phyloP scores from a whole-genome alignment of 805 yeast genomes.

The Candida loeiensis region DNA sequence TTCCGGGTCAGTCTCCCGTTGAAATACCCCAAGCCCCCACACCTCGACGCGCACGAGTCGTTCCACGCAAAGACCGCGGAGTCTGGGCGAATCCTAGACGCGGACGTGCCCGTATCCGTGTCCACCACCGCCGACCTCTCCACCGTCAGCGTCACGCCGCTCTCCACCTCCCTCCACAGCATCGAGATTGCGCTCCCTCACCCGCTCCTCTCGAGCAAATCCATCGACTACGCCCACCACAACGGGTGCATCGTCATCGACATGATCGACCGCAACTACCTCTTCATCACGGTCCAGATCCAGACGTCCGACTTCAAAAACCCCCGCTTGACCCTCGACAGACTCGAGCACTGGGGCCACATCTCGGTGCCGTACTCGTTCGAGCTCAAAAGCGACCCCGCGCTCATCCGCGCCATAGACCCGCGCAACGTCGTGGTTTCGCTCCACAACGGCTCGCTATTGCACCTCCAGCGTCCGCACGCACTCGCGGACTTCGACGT shows the following conservation, averaged over 20 bases:
- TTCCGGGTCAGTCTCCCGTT: conserved; percentile 22
- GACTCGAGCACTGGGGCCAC: conserved; percentile 57
- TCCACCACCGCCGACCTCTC: conserved; percentile 19
- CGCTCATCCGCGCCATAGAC: conserved; percentile 47
- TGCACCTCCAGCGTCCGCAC: conserved; percentile 46
- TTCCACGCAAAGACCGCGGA: conserved; percentile 19
- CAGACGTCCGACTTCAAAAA: conserved; percentile 39
- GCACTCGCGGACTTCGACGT: conserved; percentile 36
- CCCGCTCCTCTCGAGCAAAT: conserved; percentile 13
- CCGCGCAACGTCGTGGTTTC: conserved; percentile 49
- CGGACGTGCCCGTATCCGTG: conserved; percentile 25
- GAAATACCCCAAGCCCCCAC: conserved; percentile 17
- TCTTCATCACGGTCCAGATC: conserved; percentile 49
- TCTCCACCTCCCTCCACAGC: conserved; percentile 27
- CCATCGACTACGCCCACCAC: conserved; percentile 13
- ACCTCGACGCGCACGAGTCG: conserved; percentile 15
- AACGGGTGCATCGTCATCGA: conserved; percentile 44
- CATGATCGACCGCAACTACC: conserved; percentile 48
- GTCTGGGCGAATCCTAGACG: conserved; percentile 22
- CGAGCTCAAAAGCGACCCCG: conserved; percentile 47
- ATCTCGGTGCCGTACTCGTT: conserved; percentile 65
- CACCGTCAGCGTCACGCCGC: conserved; percentile 38
- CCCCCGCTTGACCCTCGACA: conserved; percentile 18
- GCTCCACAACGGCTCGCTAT: conserved; percentile 73
- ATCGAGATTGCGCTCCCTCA: conserved; percentile 27